phyloP scores from a whole-genome alignment of 129 eudicot genomes.

The Chrysanthemum makinoi region DNA sequence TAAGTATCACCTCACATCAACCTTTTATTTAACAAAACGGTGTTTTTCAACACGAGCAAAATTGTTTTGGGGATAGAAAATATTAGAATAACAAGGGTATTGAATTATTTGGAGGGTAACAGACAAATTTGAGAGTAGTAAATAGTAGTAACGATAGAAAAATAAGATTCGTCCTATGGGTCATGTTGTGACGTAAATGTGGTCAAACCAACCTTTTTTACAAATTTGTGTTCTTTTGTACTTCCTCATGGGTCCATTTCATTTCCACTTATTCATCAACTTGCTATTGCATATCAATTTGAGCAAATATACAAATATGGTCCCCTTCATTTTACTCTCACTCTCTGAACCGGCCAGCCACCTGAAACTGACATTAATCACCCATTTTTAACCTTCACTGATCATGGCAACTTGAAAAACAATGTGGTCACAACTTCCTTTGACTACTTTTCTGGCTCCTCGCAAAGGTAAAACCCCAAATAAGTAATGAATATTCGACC shows the following conservation, averaged over 20 bases:
- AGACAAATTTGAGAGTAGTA: neutral
- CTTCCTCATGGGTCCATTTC: neutral
- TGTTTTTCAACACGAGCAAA: neutral
- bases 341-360: conserved; percentile 5
- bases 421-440: neutral
- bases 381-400: conserved; percentile 3
- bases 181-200: conserved; percentile 3
- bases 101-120: neutral
- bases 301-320: too few relatives aligned
- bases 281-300: neutral
- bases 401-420: neutral
- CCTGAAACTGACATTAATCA: conserved; percentile 28
- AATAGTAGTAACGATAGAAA: neutral
- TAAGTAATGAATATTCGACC: too few relatives aligned
- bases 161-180: conserved; percentile 2
- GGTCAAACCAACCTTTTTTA: conserved; percentile 11
- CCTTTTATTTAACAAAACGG: neutral
- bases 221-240: conserved; percentile 4
- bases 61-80: neutral
- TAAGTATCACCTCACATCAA: too few relatives aligned
- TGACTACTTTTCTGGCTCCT: too few relatives aligned
- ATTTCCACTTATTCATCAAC: neutral
- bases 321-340: too few relatives aligned
- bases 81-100: neutral
- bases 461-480: too few relatives aligned